These are phyloP conservation scores for Alternaria hordeiaustralica DNA, from an alignment of 2,329 filamentous ascomycete species.

Conservation along the genomic window DNA sequence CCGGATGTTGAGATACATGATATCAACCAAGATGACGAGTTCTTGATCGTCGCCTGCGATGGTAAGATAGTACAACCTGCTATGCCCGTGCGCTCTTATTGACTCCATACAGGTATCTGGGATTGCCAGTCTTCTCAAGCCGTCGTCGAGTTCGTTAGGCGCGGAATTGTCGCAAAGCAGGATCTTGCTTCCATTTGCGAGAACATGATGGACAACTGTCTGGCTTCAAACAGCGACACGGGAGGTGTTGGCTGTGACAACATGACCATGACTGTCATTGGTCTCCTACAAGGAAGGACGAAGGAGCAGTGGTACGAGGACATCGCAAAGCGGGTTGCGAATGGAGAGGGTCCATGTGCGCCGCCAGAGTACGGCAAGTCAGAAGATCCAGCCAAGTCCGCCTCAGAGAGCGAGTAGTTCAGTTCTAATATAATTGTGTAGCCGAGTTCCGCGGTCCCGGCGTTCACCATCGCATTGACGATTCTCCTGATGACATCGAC, in stretches of 20 bases:
- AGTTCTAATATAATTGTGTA: conserved; percentile 48
- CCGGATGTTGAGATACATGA: conserved; percentile 94
- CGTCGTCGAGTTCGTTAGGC: conserved; percentile 93
- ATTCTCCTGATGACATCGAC: conserved; percentile 68
- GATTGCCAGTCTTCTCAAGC: conserved; percentile 99
- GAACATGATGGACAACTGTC: conserved; percentile 99
- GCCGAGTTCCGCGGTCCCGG: conserved; percentile 60
- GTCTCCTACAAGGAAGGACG: conserved; percentile 85
- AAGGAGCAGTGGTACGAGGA: conserved; percentile 99
- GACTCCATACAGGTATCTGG: conserved; percentile 79
- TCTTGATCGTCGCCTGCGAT: conserved; percentile 60
- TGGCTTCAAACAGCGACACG: conserved; percentile 96
- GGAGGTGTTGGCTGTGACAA: conserved; percentile 98
- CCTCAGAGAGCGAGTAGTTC: conserved; percentile 42
- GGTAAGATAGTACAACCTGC: conserved; percentile 36
- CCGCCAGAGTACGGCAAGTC: conserved; percentile 98
- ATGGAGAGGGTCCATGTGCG: conserved; percentile 96
- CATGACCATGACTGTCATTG: conserved; percentile 97
- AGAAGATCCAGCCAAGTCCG: conserved; percentile 50
- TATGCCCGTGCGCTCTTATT: conserved; percentile 9
- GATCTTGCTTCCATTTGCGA: conserved; percentile 94
- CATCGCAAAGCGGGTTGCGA: conserved; percentile 90
- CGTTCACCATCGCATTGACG: conserved; percentile 58
- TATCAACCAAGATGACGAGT: conserved; percentile 91
- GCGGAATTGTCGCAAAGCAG: conserved; percentile 96